These are phyloP conservation scores for Fusarium udum DNA, from an alignment of 2,329 filamentous ascomycete genomes.

Conservation along the genomic window DNA sequence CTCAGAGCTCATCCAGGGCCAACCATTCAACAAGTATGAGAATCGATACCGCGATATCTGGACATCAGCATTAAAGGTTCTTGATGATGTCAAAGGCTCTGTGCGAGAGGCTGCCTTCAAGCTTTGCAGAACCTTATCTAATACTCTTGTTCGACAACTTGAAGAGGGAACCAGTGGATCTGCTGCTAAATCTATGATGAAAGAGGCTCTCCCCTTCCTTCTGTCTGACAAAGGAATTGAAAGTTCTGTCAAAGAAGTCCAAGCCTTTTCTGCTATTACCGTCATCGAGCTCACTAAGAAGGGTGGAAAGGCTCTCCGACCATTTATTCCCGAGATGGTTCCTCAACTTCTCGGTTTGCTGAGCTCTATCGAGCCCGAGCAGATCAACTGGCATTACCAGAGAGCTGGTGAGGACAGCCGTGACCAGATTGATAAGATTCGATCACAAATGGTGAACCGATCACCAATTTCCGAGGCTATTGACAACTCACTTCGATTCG, in stretches of 20 bases:
- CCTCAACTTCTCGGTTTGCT: constrained; percentile 83
- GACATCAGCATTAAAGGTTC: constrained; percentile 84
- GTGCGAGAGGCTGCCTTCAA: constrained; percentile 83
- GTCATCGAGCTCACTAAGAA: constrained; percentile 91
- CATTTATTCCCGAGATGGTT: constrained; percentile 84
- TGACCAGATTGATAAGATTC: constrained; percentile 88
- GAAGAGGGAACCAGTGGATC: constrained; percentile 78
- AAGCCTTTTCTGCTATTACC: constrained; percentile 82
- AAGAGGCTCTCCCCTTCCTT: constrained; percentile 88
- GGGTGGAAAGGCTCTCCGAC: constrained; percentile 78
- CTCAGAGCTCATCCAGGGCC: constrained; percentile 85
- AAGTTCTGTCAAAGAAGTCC: constrained; percentile 87
- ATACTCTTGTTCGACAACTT: constrained; percentile 83
- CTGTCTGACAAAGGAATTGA: constrained; percentile 90
- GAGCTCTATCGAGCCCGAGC: constrained; percentile 88
- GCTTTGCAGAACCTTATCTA: constrained; percentile 85
- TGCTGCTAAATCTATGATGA: constrained; percentile 80
- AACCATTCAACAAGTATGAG: constrained; percentile 80
- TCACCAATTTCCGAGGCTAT: constrained; percentile 94
- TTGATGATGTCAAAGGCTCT: constrained; percentile 95
- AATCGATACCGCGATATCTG: constrained; percentile 87
- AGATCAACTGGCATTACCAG: constrained; percentile 91
- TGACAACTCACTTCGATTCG: constrained; percentile 84
- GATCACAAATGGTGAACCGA: constrained; percentile 81
- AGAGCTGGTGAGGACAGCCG: constrained; percentile 87